A percentile compares a stretch with the other conserved stretches of the same genome.
These are phyloP conservation scores for Emiliania huxleyi DNA, from an alignment of 78 protist genomes.

Conservation along the genomic window DNA sequence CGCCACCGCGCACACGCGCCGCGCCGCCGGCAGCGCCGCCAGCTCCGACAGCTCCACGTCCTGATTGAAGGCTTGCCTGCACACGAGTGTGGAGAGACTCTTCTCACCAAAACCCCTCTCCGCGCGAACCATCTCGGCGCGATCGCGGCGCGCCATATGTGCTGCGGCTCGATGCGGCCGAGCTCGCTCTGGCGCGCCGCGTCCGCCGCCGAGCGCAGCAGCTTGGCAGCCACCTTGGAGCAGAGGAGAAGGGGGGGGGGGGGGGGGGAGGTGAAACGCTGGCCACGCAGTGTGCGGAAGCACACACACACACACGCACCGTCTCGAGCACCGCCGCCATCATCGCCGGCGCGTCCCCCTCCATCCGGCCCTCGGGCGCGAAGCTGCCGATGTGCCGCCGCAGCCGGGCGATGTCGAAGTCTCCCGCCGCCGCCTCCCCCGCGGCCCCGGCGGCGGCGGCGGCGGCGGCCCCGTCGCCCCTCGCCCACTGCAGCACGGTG, in stretches of 20 bases:
- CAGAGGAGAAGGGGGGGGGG: too few species aligned
- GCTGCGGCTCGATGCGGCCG: not conserved
- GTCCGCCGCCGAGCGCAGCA: not conserved
- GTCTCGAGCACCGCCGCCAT: not conserved
- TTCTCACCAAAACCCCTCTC: too few species aligned
- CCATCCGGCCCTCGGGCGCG: not conserved
- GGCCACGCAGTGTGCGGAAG: too few species aligned
- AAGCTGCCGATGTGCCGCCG: not conserved
- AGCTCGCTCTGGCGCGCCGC: not conserved
- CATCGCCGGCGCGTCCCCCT: not conserved
- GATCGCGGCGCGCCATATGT: not conserved
- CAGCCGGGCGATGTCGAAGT: not conserved
- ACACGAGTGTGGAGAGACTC: too few species aligned
- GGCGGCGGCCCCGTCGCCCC: not conserved
- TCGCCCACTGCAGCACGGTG: not conserved
- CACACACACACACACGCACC: too few species aligned
- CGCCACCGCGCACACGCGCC: not conserved
- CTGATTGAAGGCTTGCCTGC: not conserved
- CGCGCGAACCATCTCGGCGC: too few species aligned
- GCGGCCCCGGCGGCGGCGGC: not conserved
- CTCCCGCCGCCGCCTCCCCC: not conserved
- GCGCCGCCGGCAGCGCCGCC: not conserved
- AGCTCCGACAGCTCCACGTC: not conserved
- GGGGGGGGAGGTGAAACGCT: too few species aligned
- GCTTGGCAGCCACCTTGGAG: not conserved